phyloP scores from a whole-genome alignment of 768 basidiomycete species.

The Phlebiopsis gigantea region DNA sequence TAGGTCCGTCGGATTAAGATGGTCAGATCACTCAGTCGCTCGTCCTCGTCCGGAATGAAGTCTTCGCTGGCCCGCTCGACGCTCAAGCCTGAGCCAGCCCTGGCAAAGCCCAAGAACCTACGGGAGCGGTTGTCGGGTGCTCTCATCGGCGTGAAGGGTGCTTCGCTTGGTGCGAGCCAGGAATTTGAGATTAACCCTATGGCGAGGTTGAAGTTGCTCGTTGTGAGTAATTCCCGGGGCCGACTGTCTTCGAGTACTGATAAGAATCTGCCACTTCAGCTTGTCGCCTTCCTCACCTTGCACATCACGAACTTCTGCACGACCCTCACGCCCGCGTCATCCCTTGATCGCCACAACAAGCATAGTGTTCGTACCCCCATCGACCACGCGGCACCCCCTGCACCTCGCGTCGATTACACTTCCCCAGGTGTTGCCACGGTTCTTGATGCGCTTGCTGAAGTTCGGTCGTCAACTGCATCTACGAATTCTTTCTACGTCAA shows the following conservation, averaged over 20 bases:
- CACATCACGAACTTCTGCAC: slow-evolving; percentile 93
- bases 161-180: slow-evolving; percentile 37
- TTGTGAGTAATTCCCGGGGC: slow-evolving; percentile 42
- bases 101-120: slow-evolving; percentile 18
- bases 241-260: background rate
- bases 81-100: background rate
- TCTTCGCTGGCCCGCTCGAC: slow-evolving; percentile 7
- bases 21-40: slow-evolving; percentile 38
- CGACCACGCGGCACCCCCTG: slow-evolving; percentile 19
- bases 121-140: slow-evolving; percentile 25
- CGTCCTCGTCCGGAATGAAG: slow-evolving; percentile 18
- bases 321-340: slow-evolving; percentile 71
- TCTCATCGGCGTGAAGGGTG: slow-evolving; percentile 45
- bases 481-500: slow-evolving; percentile 49
- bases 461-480: slow-evolving; percentile 7
- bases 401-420: slow-evolving; percentile 66
- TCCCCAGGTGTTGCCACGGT: slow-evolving; percentile 53
- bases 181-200: slow-evolving; percentile 73
- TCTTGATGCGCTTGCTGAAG: slow-evolving; percentile 48
- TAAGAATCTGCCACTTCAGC: too few relatives aligned
- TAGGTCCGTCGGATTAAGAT: slow-evolving; percentile 71
- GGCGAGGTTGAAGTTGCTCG: slow-evolving; percentile 80
- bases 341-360: slow-evolving; percentile 41
- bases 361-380: slow-evolving; percentile 20
- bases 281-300: slow-evolving; percentile 85